phyloP scores from a whole-genome alignment of 2,329 filamentous ascomycete species.

The Beauveria australis region DNA sequence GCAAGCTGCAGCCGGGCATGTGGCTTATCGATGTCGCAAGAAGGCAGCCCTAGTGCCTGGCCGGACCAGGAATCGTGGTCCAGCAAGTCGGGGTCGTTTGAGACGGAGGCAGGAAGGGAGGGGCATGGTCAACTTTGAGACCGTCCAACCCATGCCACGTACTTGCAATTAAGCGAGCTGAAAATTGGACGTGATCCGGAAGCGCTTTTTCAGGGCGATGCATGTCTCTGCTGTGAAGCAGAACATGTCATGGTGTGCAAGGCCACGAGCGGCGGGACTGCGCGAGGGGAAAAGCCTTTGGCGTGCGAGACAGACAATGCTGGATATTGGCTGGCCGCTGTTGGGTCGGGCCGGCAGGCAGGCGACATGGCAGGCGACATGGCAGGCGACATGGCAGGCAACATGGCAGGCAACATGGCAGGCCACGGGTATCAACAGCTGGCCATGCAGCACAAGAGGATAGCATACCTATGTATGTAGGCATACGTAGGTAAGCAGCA shows the following conservation, averaged over 20 bases:
- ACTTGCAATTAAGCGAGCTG: background rate
- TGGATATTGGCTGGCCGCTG: background rate
- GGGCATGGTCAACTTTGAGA: background rate
- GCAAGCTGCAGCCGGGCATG: background rate
- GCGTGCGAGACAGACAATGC: background rate
- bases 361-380: no score
- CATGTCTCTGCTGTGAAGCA: background rate
- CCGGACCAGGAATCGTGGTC: background rate
- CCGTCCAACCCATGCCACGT: background rate
- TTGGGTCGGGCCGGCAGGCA: background rate
- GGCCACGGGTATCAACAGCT: background rate
- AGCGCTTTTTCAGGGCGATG: background rate
- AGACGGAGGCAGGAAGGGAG: background rate
- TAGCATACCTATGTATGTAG: background rate
- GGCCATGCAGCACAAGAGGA: background rate
- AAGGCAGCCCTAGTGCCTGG: background rate
- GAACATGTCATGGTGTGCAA: background rate
- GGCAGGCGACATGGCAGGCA: no score
- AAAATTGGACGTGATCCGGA: background rate
- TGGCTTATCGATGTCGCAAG: constrained; percentile 1
- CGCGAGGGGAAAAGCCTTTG: background rate
- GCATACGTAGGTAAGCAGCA: background rate
- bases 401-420: no score
- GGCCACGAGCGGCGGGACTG: background rate
- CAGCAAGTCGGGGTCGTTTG: constrained; percentile 1